A percentile compares a stretch with the other conserved stretches of the same genome.
These are phyloP conservation scores for Phialocephala subalpina DNA, from an alignment of 2,329 filamentous ascomycete genomes.

Conservation along the genomic window DNA sequence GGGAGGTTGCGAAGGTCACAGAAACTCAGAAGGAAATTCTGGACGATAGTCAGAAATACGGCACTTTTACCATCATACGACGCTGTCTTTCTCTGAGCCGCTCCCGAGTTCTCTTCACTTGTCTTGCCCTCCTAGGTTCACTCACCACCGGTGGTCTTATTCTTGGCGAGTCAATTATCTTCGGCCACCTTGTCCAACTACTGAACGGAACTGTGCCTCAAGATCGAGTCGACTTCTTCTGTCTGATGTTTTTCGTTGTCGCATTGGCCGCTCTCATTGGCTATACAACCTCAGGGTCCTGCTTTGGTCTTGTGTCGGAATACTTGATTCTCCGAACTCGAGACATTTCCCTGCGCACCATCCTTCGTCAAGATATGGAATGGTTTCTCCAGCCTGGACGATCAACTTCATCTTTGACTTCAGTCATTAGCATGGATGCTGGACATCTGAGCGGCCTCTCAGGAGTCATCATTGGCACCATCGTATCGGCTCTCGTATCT, in stretches of 20 bases:
- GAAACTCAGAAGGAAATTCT: background rate
- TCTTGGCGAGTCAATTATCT: conserved; percentile 62
- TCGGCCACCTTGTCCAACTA: conserved; percentile 58
- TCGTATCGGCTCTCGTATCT: conserved; percentile 74
- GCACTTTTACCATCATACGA: conserved; percentile 33
- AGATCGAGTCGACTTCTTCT: conserved; percentile 46
- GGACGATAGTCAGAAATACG: conserved; percentile 7
- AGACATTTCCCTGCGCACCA: conserved; percentile 68
- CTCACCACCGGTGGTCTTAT: conserved; percentile 56
- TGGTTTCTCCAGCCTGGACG: conserved; percentile 75
- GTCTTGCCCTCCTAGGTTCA: conserved; percentile 42
- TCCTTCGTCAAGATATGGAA: conserved; percentile 71
- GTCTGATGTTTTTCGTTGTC: conserved; percentile 56
- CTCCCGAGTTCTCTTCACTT: conserved; percentile 46
- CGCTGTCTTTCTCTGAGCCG: conserved; percentile 45
- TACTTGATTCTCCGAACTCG: conserved; percentile 70
- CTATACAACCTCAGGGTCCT: conserved; percentile 64
- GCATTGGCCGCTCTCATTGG: conserved; percentile 64
- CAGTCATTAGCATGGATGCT: conserved; percentile 74
- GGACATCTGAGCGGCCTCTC: conserved; percentile 73
- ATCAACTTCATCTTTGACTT: conserved; percentile 67
- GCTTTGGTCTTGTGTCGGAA: conserved; percentile 66
- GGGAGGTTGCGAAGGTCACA: background rate
- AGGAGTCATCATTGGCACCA: conserved; percentile 73
- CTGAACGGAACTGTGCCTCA: conserved; percentile 50